Conservation (phyloP, 2,329 filamentous ascomycete genomes). For the Ascochyta koolunga region DNA sequence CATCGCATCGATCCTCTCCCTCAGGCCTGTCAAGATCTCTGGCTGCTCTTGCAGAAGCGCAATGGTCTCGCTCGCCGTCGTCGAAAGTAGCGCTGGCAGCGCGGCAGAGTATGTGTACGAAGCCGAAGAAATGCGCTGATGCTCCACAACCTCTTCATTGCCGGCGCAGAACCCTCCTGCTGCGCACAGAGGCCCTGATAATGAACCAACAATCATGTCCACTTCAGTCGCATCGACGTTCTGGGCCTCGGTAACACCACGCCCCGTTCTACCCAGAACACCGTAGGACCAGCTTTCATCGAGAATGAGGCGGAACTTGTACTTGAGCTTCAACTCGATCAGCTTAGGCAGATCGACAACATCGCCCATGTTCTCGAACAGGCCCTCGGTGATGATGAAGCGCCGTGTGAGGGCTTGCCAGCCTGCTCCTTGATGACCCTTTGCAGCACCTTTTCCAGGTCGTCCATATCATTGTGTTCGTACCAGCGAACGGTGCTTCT, state of each 20-base stretch:
- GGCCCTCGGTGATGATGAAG: slow-evolving; percentile 93
- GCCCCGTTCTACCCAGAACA: slow-evolving; percentile 86
- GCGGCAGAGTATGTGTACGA: slow-evolving; percentile 97
- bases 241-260: slow-evolving; percentile 92
- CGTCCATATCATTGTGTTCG: slow-evolving; percentile 94
- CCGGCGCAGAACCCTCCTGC: slow-evolving; percentile 97
- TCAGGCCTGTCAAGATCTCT: slow-evolving; percentile 76
- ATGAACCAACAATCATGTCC: slow-evolving; percentile 95
- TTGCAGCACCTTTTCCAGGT: slow-evolving; percentile 83
- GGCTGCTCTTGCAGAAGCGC: slow-evolving; percentile 85
- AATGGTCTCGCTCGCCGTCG: slow-evolving; percentile 92
- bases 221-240: slow-evolving; percentile 93
- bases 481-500: slow-evolving; percentile 92
- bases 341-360: slow-evolving; percentile 83
- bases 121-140: slow-evolving; percentile 90
- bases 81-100: slow-evolving; percentile 88
- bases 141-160: slow-evolving; percentile 87
- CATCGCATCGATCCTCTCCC: slow-evolving; percentile 88
- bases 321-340: slow-evolving; percentile 89
- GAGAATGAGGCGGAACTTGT: slow-evolving; percentile 97
- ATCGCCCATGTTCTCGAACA: slow-evolving; percentile 92
- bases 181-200: slow-evolving; percentile 87
- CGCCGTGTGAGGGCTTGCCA: slow-evolving; percentile 87
- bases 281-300: slow-evolving; percentile 99
- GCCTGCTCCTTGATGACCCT: slow-evolving; percentile 87